A percentile compares a stretch with the other conserved stretches of the same genome.
These are phyloP conservation scores for Ustilago nuda DNA, from an alignment of 1,284 basidiomycete species.

Conservation along the genomic window DNA sequence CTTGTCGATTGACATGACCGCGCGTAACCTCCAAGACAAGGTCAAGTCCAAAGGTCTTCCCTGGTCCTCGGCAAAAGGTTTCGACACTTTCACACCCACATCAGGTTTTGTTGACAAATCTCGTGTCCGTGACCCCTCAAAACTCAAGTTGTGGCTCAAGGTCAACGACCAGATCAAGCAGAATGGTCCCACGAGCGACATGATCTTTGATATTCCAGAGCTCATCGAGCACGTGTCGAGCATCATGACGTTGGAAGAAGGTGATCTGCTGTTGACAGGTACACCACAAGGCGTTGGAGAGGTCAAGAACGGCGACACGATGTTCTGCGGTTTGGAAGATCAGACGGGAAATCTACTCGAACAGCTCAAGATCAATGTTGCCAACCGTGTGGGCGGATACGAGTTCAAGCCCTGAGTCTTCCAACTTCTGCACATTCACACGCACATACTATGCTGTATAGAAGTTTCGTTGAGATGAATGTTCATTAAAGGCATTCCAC, in stretches of 20 bases:
- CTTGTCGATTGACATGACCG: constrained; percentile 93
- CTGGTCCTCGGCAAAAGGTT: constrained; percentile 92
- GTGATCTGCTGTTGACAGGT: constrained; percentile 70
- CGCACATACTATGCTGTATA: not conserved
- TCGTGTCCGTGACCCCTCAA: constrained; percentile 78
- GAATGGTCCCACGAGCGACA: constrained; percentile 84
- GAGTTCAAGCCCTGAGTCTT: constrained; percentile 71
- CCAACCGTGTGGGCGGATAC: constrained; percentile 79
- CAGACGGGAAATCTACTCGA: constrained; percentile 75
- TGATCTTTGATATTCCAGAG: constrained; percentile 93
- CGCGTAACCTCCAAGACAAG: constrained; percentile 91
- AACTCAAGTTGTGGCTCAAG: constrained; percentile 82
- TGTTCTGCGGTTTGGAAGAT: constrained; percentile 81
- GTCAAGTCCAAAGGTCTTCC: constrained; percentile 92
- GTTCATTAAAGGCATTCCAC: not conserved
- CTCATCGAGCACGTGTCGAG: constrained; percentile 90
- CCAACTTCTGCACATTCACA: not conserved
- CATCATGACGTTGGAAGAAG: constrained; percentile 92
- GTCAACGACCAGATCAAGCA: constrained; percentile 87
- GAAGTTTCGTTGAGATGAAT: not conserved
- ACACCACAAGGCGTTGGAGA: constrained; percentile 86
- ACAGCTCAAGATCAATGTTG: constrained; percentile 77
- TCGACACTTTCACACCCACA: constrained; percentile 88
- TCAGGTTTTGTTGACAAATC: constrained; percentile 81
- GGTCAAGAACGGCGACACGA: constrained; percentile 79